Evolutionary conservation across 2,329 filamentous ascomycete genomes (phyloP).

Genomic region (Alternaria alternata): DNA sequence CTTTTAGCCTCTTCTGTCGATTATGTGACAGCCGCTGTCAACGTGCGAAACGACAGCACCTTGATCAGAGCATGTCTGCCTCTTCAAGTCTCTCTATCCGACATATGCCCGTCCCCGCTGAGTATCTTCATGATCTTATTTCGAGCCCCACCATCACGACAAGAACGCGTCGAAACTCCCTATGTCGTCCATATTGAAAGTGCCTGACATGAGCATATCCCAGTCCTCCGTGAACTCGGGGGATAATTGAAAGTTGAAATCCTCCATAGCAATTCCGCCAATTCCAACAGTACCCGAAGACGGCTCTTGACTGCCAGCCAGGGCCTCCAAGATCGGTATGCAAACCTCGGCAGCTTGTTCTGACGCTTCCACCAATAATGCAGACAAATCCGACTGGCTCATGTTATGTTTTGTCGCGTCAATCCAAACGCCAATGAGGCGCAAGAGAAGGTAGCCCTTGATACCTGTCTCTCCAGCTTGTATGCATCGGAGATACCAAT

Average conservation of each 20-base stretch:
- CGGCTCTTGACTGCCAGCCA: constrained; percentile 16
- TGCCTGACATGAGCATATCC: constrained; percentile 27
- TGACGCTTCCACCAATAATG: constrained; percentile 22
- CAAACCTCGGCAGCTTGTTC: constrained; percentile 28
- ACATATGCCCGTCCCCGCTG: neutral
- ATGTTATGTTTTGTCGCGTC: constrained; percentile 27
- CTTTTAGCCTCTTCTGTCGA: neutral
- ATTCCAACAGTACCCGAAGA: neutral
- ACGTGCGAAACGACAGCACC: neutral
- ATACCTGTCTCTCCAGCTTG: constrained; percentile 42
- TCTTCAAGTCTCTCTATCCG: neutral
- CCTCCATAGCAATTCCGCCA: neutral
- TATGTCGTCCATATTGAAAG: constrained; percentile 20
- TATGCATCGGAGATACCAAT: constrained; percentile 30
- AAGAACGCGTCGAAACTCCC: constrained; percentile 12
- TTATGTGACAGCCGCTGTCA: constrained; percentile 15
- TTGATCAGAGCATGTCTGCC: neutral
- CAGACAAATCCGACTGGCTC: constrained; percentile 20
- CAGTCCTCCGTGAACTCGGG: constrained; percentile 27
- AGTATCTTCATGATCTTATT: neutral
- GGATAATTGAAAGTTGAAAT: constrained; percentile 17
- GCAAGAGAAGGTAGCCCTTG: constrained; percentile 39
- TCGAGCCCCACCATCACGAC: neutral
- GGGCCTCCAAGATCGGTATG: constrained; percentile 30
- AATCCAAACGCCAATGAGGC: constrained; percentile 31